phyloP scores from a whole-genome alignment of 495 filamentous ascomycete genomes.

The Xylaria sp. region DNA sequence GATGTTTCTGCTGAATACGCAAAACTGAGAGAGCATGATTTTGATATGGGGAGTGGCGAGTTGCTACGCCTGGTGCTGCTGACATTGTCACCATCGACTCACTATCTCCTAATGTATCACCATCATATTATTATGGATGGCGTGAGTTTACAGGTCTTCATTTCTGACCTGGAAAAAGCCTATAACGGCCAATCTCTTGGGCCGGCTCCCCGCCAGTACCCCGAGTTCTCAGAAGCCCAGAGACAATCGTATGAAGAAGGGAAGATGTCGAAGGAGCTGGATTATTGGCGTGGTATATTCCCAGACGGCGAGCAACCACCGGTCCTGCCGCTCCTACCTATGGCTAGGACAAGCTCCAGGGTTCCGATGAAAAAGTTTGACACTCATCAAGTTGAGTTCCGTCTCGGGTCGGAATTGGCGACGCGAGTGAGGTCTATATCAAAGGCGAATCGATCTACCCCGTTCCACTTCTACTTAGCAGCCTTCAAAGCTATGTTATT shows the following conservation, averaged over 20 bases:
- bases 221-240: slow-evolving; percentile 32
- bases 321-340: slow-evolving; percentile 12
- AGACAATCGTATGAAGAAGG: slow-evolving; percentile 19
- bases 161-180: slow-evolving; percentile 45
- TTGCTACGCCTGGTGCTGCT: slow-evolving; percentile 26
- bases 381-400: slow-evolving; percentile 7
- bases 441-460: slow-evolving; percentile 23
- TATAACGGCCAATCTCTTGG: slow-evolving; percentile 42
- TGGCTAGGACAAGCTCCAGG: slow-evolving; percentile 7
- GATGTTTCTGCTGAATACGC: slow-evolving; percentile 6
- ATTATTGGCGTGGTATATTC: slow-evolving; percentile 51
- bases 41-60: slow-evolving; percentile 18
- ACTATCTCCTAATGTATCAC: slow-evolving; percentile 26
- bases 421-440: slow-evolving; percentile 15
- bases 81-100: slow-evolving; percentile 20
- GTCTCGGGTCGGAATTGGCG: not conserved
- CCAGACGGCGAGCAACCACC: not conserved
- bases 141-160: slow-evolving; percentile 18
- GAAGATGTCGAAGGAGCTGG: slow-evolving; percentile 23
- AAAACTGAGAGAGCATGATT: not conserved
- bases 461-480: slow-evolving; percentile 44
- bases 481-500: slow-evolving; percentile 34
- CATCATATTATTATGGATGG: slow-evolving; percentile 34
- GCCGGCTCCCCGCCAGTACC: slow-evolving; percentile 23
- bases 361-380: not conserved